phyloP scores from a whole-genome alignment of 2,329 filamentous ascomycete genomes.

The Metarhizium robertsii region DNA sequence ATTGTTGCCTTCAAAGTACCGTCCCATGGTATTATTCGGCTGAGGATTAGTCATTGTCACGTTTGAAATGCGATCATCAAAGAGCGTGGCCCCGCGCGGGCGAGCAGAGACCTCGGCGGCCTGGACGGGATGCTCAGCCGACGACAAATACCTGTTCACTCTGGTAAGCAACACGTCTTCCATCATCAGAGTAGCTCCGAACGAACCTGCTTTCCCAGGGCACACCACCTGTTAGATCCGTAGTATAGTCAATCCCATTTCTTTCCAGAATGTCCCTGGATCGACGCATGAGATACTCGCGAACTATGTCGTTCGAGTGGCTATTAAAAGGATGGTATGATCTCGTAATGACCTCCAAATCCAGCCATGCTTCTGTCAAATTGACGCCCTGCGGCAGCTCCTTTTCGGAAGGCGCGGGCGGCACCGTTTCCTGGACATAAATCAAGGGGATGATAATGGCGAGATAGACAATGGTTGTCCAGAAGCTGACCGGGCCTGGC shows the following conservation, averaged over 20 bases:
- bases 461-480: slow-evolving; percentile 67
- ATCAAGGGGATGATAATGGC: slow-evolving; percentile 65
- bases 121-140: background rate
- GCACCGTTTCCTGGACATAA: slow-evolving; percentile 67
- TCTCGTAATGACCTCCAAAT: slow-evolving; percentile 66
- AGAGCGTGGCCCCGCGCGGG: slow-evolving; percentile 47
- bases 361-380: slow-evolving; percentile 76
- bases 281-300: slow-evolving; percentile 63
- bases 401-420: slow-evolving; percentile 47
- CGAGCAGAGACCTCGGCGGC: background rate
- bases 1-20: slow-evolving; percentile 91
- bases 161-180: background rate
- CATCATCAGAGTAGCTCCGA: too few species aligned
- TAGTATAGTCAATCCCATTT: slow-evolving; percentile 43
- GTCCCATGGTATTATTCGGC: slow-evolving; percentile 23
- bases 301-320: slow-evolving; percentile 69
- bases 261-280: slow-evolving; percentile 59
- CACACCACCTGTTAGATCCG: slow-evolving; percentile 26
- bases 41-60: slow-evolving; percentile 60
- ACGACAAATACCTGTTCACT: background rate
- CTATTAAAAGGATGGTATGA: slow-evolving; percentile 86
- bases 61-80: slow-evolving; percentile 73
- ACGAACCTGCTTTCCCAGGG: slow-evolving; percentile 12
- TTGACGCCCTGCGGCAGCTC: slow-evolving; percentile 55
- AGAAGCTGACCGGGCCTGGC: slow-evolving; percentile 71